Evolutionary conservation across 116 monocot species (phyloP).

Genomic region (Posidonia oceanica): DNA sequence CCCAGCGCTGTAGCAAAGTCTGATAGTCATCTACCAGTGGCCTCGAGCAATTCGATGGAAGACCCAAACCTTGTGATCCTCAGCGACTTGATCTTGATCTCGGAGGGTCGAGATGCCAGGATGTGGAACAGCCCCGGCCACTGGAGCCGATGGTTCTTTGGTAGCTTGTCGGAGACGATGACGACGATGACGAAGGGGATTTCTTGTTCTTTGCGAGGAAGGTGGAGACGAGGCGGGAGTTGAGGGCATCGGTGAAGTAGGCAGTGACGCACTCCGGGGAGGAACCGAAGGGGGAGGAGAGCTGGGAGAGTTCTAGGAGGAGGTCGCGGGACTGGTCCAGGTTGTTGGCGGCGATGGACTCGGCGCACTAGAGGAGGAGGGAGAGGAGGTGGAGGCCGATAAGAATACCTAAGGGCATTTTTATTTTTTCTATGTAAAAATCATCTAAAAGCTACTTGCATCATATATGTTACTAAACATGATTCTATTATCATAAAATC

Average conservation of each 20-base stretch:
- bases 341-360: constrained; percentile 46
- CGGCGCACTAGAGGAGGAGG: constrained; percentile 76
- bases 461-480: too few relatives aligned
- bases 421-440: too few relatives aligned
- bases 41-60: constrained; percentile 52
- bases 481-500: too few relatives aligned
- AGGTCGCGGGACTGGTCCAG: constrained; percentile 43
- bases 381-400: constrained; percentile 71
- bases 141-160: constrained; percentile 37
- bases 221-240: constrained; percentile 46
- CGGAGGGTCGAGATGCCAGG: constrained; percentile 46
- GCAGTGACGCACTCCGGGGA: constrained; percentile 79
- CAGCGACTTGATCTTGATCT: constrained; percentile 32
- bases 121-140: constrained; percentile 94
- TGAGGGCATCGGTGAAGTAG: constrained; percentile 81
- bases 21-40: constrained; percentile 63
- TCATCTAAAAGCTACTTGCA: too few relatives aligned
- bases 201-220: constrained; percentile 42
- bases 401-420: too few relatives aligned
- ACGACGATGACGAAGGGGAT: not conserved
- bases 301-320: constrained; percentile 58
- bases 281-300: constrained; percentile 77
- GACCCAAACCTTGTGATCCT: constrained; percentile 73
- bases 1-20: constrained; percentile 61
- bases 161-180: constrained; percentile 13